Evolutionary conservation across 768 basidiomycete genomes (phyloP), one percentile per base, ranked within the genome.

Genomic region (Naganishia friedmannii): DNA sequence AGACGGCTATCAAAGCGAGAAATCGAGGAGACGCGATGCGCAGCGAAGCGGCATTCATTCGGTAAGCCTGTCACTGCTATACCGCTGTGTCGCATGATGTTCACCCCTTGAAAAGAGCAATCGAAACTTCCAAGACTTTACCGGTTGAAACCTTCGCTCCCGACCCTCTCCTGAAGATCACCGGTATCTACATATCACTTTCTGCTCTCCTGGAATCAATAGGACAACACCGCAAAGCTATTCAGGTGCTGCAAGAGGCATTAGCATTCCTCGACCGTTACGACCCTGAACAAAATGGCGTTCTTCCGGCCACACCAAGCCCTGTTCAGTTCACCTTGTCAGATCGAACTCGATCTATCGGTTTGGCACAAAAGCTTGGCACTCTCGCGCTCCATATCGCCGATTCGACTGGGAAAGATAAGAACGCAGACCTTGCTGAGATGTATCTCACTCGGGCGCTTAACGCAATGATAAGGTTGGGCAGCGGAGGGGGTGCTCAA

Each of bases 281-380:
- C 29, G 65, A 66, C 17, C 65, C 48, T 3, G 65, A 66, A 15
- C 65, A 53, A 10, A 48, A 42, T 45, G 37, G 23, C 15, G 23
- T n/a, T 2, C 21, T 63, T 9, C n/a, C 37, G n/a, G 17, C 60
- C 12, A 28, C 37, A 4, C 7, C n/a, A 3, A 55, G 13, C 34
- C 23, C 37, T 0, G 28, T 29, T 5, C 29, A 39, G 19, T 67
- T 65, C 48, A 71, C 70, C 17, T 29, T 72, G 17, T 68, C 72
- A 51, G 79, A 80, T 39, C 74, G 72, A 39, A 56, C 73, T n/a
- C 73, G 80, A 28, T 74, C 72, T 6, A 79, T 81, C 51, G 78
- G 76, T 0, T 46, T 81, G 21, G 45, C 58, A 19, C 80, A 81
- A 69, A 81, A 81, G 66, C 48, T 81, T 6, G 80, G 80, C 28